Evolutionary conservation across 2,329 filamentous ascomycete species (phyloP).

Genomic region (Hymenoscyphus fraxineus): DNA sequence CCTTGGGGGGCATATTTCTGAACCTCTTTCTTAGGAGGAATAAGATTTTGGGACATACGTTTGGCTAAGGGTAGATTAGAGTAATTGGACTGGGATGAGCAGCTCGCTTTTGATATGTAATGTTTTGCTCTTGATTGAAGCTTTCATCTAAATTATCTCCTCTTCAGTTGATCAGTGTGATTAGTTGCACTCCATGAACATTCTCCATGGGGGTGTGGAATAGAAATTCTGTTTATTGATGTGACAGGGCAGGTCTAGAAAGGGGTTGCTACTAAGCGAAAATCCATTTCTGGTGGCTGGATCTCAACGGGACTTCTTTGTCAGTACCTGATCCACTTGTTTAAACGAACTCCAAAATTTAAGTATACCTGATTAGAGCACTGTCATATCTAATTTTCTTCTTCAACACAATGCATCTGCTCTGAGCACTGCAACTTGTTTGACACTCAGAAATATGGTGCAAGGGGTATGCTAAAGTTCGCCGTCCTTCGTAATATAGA

Average conservation of each 20-base stretch:
- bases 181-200: background rate
- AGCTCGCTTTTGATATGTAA: background rate
- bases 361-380: no score
- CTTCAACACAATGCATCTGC: no score
- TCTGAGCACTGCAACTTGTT: no score
- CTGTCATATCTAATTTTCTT: no score
- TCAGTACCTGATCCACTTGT: no score
- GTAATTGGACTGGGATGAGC: background rate
- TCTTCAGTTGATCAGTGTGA: background rate
- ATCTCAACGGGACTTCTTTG: background rate
- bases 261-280: background rate
- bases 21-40: background rate
- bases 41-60: background rate
- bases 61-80: background rate
- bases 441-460: no score
- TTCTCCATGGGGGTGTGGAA: no score
- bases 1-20: background rate
- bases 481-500: no score
- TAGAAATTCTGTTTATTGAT: background rate
- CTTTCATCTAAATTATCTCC: no score
- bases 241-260: background rate
- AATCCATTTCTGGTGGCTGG: background rate
- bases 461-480: no score
- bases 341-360: no score
- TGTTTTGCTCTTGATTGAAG: background rate